These are phyloP conservation scores for Viridothelium virens DNA, from an alignment of 495 filamentous ascomycete species.

Conservation along the genomic window DNA sequence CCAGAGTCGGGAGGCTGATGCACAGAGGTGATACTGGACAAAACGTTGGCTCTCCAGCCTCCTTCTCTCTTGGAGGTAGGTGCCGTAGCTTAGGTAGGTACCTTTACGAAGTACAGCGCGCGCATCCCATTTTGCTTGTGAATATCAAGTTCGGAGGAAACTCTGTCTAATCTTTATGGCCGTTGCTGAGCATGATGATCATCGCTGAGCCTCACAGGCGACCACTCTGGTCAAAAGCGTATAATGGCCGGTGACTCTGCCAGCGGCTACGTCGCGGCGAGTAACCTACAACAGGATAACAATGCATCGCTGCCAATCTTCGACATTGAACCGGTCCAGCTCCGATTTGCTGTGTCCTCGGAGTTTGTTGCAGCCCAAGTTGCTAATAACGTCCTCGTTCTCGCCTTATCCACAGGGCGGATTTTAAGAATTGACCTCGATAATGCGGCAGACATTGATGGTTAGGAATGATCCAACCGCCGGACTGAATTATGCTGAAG, in stretches of 20 bases:
- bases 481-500: background rate
- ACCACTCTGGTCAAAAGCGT: background rate
- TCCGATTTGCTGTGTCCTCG: constrained; percentile 82
- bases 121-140: background rate
- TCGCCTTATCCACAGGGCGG: constrained; percentile 79
- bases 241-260: constrained; percentile 49
- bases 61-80: too few relatives aligned
- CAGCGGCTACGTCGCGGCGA: constrained; percentile 46
- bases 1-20: too few relatives aligned
- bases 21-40: too few relatives aligned
- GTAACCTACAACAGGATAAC: constrained; percentile 49
- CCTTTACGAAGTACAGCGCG: too few relatives aligned
- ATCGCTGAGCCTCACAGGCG: background rate
- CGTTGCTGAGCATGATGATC: background rate
- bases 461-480: constrained; percentile 37
- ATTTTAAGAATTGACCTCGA: constrained; percentile 92
- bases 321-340: constrained; percentile 80
- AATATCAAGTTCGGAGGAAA: background rate
- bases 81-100: too few relatives aligned
- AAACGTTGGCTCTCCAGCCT: too few relatives aligned
- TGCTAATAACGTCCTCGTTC: constrained; percentile 89
- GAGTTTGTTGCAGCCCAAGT: constrained; percentile 96
- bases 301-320: constrained; percentile 75
- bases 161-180: background rate
- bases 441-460: constrained; percentile 89